Evolutionary conservation across 2,329 filamentous ascomycete species (phyloP).

Genomic region (Diaporthe eres): DNA sequence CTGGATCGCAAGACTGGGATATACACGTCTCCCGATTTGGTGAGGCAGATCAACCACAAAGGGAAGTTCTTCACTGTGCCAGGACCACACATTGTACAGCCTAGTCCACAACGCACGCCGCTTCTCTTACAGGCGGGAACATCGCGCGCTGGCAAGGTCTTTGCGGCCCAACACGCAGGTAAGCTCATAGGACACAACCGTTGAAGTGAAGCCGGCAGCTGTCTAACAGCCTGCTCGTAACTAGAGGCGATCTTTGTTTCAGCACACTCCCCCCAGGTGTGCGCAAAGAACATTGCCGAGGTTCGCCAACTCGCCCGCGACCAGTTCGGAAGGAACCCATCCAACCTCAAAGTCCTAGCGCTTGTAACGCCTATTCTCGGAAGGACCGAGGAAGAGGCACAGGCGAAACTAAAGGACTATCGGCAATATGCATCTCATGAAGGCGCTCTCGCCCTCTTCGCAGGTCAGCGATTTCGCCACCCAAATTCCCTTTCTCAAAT

Average conservation of each 20-base stretch:
- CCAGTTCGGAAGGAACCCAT: constrained; percentile 69
- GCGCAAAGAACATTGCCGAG: constrained; percentile 73
- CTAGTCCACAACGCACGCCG: constrained; percentile 77
- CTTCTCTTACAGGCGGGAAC: constrained; percentile 80
- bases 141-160: constrained; percentile 74
- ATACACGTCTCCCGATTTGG: constrained; percentile 71
- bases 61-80: constrained; percentile 67
- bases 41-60: constrained; percentile 72
- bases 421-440: constrained; percentile 71
- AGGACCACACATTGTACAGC: constrained; percentile 76
- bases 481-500: too few species aligned
- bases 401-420: constrained; percentile 74
- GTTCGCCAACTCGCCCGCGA: constrained; percentile 69
- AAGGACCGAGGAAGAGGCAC: constrained; percentile 75
- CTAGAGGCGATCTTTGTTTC: constrained; percentile 76
- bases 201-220: not conserved
- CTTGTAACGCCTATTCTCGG: constrained; percentile 77
- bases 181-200: not conserved
- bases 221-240: not conserved
- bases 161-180: constrained; percentile 77
- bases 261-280: constrained; percentile 73
- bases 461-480: constrained; percentile 46
- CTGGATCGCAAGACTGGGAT: constrained; percentile 67
- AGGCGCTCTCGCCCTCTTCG: constrained; percentile 79
- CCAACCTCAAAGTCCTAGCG: constrained; percentile 76